Conservation (phyloP, 177 flowering plant genomes). For the Tripterygium wilfordii region DNA sequence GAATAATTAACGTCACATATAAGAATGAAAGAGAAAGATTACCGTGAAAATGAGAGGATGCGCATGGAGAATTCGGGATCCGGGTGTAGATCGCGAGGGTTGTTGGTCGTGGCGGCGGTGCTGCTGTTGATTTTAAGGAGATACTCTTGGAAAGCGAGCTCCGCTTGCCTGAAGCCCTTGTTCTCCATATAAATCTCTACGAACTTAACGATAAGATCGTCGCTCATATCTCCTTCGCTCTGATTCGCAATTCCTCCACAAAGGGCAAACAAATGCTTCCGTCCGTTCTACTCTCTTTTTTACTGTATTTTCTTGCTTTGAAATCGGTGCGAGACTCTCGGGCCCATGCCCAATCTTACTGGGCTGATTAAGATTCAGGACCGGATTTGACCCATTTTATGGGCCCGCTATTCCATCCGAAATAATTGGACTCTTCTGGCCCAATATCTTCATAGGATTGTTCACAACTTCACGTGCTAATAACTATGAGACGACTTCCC, state of each 20-base stretch:
- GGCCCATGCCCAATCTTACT: no score
- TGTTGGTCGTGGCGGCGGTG: conserved; percentile 24
- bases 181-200: conserved; percentile 73
- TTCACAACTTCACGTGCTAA: no score
- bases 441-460: no score
- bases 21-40: conserved; percentile 2
- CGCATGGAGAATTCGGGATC: conserved; percentile 43
- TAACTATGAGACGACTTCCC: no score
- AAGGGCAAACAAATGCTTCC: no score
- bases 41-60: conserved; percentile 59
- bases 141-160: conserved; percentile 65
- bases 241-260: conserved; percentile 2
- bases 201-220: conserved; percentile 55
- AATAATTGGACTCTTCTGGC: no score
- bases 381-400: no score
- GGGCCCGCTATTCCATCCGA: no score
- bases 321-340: no score
- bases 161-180: conserved; percentile 84
- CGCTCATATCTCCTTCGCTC: conserved; percentile 46
- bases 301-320: no score
- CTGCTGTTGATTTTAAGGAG: conserved; percentile 24
- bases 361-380: no score
- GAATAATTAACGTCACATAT: not conserved
- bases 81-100: conserved; percentile 15
- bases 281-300: not conserved